These are phyloP conservation scores for Malassezia restricta DNA, from an alignment of 1,284 basidiomycete species.

Conservation along the genomic window DNA sequence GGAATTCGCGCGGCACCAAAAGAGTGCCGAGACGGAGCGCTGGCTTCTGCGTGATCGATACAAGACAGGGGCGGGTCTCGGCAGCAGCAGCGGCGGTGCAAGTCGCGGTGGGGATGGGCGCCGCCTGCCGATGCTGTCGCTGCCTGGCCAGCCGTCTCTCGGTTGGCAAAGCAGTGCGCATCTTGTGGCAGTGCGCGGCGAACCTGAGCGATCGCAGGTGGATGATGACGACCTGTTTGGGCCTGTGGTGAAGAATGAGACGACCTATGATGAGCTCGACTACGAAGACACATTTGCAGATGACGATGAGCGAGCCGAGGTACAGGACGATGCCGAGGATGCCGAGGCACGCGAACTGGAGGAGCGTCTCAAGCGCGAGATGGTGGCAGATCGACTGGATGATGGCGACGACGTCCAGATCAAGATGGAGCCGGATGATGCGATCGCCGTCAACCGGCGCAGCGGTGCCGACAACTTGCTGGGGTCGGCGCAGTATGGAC, in stretches of 20 bases:
- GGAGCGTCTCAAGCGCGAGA: conserved; percentile 42
- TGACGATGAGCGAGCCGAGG: conserved; percentile 34
- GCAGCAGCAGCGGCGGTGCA: not conserved
- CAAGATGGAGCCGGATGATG: conserved; percentile 21
- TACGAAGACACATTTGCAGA: conserved; percentile 44
- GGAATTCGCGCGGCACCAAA: conserved; percentile 27
- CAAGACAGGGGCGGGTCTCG: conserved; percentile 9
- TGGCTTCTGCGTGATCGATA: conserved; percentile 24
- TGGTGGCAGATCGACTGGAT: conserved; percentile 36
- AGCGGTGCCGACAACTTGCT: conserved; percentile 19
- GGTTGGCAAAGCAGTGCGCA: conserved; percentile 12
- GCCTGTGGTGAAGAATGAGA: conserved; percentile 14
- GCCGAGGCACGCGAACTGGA: conserved; percentile 40
- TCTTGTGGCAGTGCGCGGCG: conserved; percentile 12
- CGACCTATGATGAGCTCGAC: conserved; percentile 39
- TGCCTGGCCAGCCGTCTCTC: conserved; percentile 5
- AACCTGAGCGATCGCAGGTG: conserved; percentile 14
- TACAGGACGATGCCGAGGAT: conserved; percentile 29
- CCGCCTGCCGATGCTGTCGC: conserved; percentile 9
- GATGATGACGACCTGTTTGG: conserved; percentile 22
- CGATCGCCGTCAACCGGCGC: conserved; percentile 19
- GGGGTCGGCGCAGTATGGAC: conserved; percentile 1
- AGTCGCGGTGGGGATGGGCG: not conserved
- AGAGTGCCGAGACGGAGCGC: conserved; percentile 26
- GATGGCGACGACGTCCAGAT: conserved; percentile 10